Evolutionary conservation across 768 basidiomycete species (phyloP), one percentile per base, ranked within the genome.

Genomic region (Pseudohyphozyma bogoriensis): DNA sequence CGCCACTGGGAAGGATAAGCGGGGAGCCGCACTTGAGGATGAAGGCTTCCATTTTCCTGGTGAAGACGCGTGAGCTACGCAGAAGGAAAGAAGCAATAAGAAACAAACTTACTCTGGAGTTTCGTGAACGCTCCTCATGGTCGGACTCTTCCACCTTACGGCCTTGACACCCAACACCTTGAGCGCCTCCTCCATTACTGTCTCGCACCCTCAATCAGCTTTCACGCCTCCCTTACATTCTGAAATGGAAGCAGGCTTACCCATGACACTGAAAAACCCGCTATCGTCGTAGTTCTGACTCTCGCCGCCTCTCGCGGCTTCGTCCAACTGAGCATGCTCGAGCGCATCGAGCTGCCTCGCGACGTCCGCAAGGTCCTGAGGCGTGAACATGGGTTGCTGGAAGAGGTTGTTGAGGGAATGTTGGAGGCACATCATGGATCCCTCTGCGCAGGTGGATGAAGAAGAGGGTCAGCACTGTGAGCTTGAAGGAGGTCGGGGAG

Each of bases 371-470:
- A 70, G 58, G 32, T 67, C 68, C 11, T 58, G 51, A 6, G 66
- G 59, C 13, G 63, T 65, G 56, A 65, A 69, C 28, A 67, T 51
- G 12, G 52, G n/a, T 15, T 53, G 39, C 33, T 70, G 69, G n/a
- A 70, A 51, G 28, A 70, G 62, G 54, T 66, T 68, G 62, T 70
- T 70, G 51, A 70, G 57, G 24, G 63, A 56, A 59, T 70, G 69
- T 51, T 70, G 69, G 28, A 53, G 56, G 52, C 65, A 66, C 40
- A 66, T 59, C 65, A 63, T 63, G 12, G 52, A 55, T 12, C 65
- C 65, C 10, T 46, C 61, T 66, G 56, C 5, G 9, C 20, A 8
- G 10, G 22, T 18, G 22, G 56, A n/a, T n/a, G 18, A 33, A 1
- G 3, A 2, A 29, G 36, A 2, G 3, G 33, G n/a, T 22, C 11